A percentile compares a stretch with the other conserved stretches of the same genome.
phyloP scores from a whole-genome alignment of 305 asterid species.

The Galium porrigens region DNA sequence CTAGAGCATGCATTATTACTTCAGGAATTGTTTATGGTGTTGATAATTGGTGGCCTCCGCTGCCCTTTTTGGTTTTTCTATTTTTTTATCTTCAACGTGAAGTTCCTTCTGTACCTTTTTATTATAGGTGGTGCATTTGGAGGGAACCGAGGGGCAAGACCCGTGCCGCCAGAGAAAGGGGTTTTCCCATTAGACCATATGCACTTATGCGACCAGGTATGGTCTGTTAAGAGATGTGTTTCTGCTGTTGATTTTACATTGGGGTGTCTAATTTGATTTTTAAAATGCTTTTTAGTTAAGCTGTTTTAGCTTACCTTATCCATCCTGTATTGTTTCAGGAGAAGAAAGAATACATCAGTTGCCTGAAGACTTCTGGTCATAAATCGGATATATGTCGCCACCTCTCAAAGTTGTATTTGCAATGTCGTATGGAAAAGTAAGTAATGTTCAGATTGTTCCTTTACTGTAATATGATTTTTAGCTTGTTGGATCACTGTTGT shows the following conservation, averaged over 20 bases:
- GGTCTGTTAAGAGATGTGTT: constrained; percentile 8
- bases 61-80: not conserved
- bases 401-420: constrained; percentile 64
- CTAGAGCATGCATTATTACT: not conserved
- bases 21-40: not conserved
- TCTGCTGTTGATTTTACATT: not conserved
- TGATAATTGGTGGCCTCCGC: not conserved
- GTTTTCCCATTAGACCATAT: constrained; percentile 83
- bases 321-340: constrained; percentile 38
- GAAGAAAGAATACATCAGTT: constrained; percentile 65
- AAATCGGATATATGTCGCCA: constrained; percentile 62
- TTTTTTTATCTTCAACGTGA: not conserved
- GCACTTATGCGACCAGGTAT: constrained; percentile 77
- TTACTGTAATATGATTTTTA: not conserved
- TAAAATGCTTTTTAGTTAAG: not conserved
- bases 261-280: not conserved
- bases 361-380: constrained; percentile 60
- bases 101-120: not conserved
- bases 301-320: not conserved
- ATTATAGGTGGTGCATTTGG: constrained; percentile 77
- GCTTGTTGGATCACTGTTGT: not conserved
- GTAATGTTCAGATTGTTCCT: constrained; percentile 12
- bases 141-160: constrained; percentile 81
- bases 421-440: constrained; percentile 89
- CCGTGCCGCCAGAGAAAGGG: constrained; percentile 92